These are phyloP conservation scores for Trichophyton schoenleinii DNA, from an alignment of 2,329 filamentous ascomycete genomes.

Conservation along the genomic window DNA sequence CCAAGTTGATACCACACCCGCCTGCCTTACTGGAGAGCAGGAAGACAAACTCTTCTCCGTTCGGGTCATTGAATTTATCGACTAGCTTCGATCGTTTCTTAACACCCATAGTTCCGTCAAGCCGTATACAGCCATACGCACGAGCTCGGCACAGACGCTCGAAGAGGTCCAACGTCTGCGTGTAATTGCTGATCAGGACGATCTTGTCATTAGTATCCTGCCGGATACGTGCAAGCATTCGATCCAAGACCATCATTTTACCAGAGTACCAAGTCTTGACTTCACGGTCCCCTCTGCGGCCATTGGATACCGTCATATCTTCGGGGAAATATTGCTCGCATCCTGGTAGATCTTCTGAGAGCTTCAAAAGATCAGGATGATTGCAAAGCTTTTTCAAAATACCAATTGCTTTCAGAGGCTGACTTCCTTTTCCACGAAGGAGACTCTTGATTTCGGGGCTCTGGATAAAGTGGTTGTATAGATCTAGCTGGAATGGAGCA, in stretches of 20 bases:
- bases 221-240: constrained; percentile 91
- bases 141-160: constrained; percentile 77
- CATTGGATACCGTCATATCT: constrained; percentile 78
- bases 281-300: constrained; percentile 78
- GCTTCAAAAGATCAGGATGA: constrained; percentile 80
- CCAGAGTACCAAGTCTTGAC: constrained; percentile 93
- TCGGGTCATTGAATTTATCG: constrained; percentile 91
- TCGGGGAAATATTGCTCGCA: constrained; percentile 70
- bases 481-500: constrained; percentile 76
- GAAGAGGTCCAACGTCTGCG: constrained; percentile 87
- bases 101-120: constrained; percentile 96
- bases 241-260: constrained; percentile 96
- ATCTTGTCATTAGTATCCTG: constrained; percentile 98
- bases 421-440: constrained; percentile 83
- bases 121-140: constrained; percentile 70
- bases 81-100: constrained; percentile 95
- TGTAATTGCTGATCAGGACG: constrained; percentile 97
- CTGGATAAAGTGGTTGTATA: constrained; percentile 96
- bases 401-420: constrained; percentile 91
- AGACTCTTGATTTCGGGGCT: constrained; percentile 90
- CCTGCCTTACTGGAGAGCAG: constrained; percentile 94
- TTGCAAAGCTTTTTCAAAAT: constrained; percentile 98
- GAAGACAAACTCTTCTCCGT: constrained; percentile 84
- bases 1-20: constrained; percentile 89
- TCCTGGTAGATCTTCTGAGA: constrained; percentile 73